A percentile compares a stretch with the other conserved stretches of the same genome.
Evolutionary conservation across 1,284 basidiomycete species (phyloP).

Genomic region (Quambalaria eucalypti): DNA sequence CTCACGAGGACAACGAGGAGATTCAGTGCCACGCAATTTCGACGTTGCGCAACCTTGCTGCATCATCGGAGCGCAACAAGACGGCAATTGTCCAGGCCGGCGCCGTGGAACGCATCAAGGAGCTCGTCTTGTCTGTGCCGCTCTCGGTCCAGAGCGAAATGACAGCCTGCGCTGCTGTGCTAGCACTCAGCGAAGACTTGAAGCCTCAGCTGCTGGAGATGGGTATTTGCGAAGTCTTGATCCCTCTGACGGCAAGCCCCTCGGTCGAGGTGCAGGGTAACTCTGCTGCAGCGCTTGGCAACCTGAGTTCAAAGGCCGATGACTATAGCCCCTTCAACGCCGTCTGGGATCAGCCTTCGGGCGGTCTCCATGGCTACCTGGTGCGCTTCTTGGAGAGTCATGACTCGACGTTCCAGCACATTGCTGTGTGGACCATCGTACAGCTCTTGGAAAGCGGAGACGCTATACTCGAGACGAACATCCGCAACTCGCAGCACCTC

Average conservation of each 20-base stretch:
- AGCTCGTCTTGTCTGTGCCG: slow-evolving; percentile 89
- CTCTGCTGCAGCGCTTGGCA: slow-evolving; percentile 92
- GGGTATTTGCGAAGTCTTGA: slow-evolving; percentile 95
- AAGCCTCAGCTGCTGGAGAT: slow-evolving; percentile 67
- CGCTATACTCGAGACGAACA: slow-evolving; percentile 48
- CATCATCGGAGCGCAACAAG: slow-evolving; percentile 97
- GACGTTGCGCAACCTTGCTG: slow-evolving; percentile 90
- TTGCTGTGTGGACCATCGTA: slow-evolving; percentile 88
- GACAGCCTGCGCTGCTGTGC: slow-evolving; percentile 86
- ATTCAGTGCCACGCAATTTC: slow-evolving; percentile 99
- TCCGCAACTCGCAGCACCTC: slow-evolving; percentile 33
- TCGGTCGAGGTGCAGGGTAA: slow-evolving; percentile 99
- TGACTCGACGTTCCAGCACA: slow-evolving; percentile 98
- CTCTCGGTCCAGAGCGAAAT: slow-evolving; percentile 98
- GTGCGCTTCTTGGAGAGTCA: slow-evolving; percentile 85
- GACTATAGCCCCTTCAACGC: slow-evolving; percentile 97
- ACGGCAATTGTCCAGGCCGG: slow-evolving; percentile 95
- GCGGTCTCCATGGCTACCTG: slow-evolving; percentile 90
- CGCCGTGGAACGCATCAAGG: slow-evolving; percentile 95
- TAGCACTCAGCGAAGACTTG: slow-evolving; percentile 43
- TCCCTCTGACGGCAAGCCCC: slow-evolving; percentile 87
- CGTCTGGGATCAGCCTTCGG: slow-evolving; percentile 95
- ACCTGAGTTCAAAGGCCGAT: slow-evolving; percentile 86
- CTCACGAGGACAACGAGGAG: slow-evolving; percentile 98
- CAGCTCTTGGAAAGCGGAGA: slow-evolving; percentile 89